Base-by-base conservation (phyloP, 2,329 filamentous ascomycete species). In the Polychaeton citri region DNA sequence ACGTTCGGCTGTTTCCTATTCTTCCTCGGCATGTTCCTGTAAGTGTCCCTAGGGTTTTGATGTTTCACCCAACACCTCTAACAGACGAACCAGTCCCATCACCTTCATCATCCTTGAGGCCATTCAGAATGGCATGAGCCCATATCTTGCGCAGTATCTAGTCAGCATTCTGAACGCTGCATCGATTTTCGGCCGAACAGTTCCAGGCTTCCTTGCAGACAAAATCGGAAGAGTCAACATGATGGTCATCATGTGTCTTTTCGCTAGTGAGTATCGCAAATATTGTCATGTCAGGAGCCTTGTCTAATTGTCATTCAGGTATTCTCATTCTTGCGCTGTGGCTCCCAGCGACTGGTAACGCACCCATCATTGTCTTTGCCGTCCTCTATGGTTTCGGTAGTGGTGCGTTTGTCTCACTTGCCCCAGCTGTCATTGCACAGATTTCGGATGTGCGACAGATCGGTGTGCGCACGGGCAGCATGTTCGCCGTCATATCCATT, bases 371-470 rank as follows among this genome's bases (percentile, higher is more conserved):
- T 34, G 63, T 74, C 21, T 84, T 81, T 53, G 67, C 71, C 9
- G 63, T 69, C n/a, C 56, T 82, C 5, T 85, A 80, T 45, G 81
- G 79, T 13, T 81, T 84, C 52, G 68, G 68, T 10, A 77, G 73
- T 0, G 81, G 80, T 9, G 72, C 72, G 2, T 80, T 76, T 46
- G 71, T 81, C 21, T 72, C 72, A 0, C 60, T 84, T 13, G 64
- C 65, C 0, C 76, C 80, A 0, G 69, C 77, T 0, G 61, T 81
- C 10, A 63, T 86, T 16, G 78, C 77, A 2, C 78, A 85, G 48
- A 79, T 85, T 42, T 76, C 72, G 2, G 76, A 81, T 32, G 69
- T 83, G 24, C 64, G 72, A 15, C 68, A 82, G 52, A 76, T 86
- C 21, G 82, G 81, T 10, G 69, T 77, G 2, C 66, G 81, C 5